These are phyloP conservation scores for Phytopythium boreale DNA, from an alignment of 352 stramenopile species.

Conservation along the genomic window DNA sequence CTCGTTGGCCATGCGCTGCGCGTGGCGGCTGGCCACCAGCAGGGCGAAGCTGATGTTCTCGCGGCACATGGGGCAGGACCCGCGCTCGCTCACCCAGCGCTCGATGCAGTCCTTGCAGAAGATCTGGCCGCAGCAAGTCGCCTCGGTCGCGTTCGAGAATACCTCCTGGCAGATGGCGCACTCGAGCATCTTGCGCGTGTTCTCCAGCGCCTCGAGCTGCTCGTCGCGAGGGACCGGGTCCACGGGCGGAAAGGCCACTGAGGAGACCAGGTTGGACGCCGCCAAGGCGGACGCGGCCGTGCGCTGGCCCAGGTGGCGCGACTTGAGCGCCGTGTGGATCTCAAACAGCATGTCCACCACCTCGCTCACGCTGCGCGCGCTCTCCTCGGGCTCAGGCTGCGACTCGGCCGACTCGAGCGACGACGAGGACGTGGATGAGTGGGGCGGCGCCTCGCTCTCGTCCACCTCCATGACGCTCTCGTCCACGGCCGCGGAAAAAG, in stretches of 20 bases:
- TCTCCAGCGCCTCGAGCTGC: slow-evolving; percentile 72
- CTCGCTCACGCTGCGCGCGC: slow-evolving; percentile 44
- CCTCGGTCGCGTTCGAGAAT: slow-evolving; percentile 69
- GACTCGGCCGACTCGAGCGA: slow-evolving; percentile 6
- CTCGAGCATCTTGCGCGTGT: slow-evolving; percentile 85
- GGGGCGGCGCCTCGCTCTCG: slow-evolving; percentile 5
- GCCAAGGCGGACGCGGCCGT: slow-evolving; percentile 73
- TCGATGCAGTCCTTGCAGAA: slow-evolving; percentile 79
- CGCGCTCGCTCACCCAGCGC: slow-evolving; percentile 76
- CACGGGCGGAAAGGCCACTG: slow-evolving; percentile 45
- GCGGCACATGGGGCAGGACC: slow-evolving; percentile 81
- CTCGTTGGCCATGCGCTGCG: slow-evolving; percentile 84
- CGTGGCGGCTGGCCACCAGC: slow-evolving; percentile 59
- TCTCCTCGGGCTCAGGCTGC: slow-evolving; percentile 23
- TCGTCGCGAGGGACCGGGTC: slow-evolving; percentile 69
- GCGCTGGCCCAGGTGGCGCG: slow-evolving; percentile 65
- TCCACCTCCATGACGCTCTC: slow-evolving; percentile 1
- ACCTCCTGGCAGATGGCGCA: slow-evolving; percentile 85
- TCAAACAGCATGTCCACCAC: slow-evolving; percentile 87
- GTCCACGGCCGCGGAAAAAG: not conserved
- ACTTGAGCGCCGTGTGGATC: slow-evolving; percentile 82
- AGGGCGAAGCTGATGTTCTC: slow-evolving; percentile 70
- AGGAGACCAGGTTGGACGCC: slow-evolving; percentile 75
- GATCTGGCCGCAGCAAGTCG: slow-evolving; percentile 81
- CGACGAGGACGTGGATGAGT: slow-evolving; percentile 12